Conservation (phyloP, 2,329 filamentous ascomycete genomes). For the Pseudogymnoascus sp. region DNA sequence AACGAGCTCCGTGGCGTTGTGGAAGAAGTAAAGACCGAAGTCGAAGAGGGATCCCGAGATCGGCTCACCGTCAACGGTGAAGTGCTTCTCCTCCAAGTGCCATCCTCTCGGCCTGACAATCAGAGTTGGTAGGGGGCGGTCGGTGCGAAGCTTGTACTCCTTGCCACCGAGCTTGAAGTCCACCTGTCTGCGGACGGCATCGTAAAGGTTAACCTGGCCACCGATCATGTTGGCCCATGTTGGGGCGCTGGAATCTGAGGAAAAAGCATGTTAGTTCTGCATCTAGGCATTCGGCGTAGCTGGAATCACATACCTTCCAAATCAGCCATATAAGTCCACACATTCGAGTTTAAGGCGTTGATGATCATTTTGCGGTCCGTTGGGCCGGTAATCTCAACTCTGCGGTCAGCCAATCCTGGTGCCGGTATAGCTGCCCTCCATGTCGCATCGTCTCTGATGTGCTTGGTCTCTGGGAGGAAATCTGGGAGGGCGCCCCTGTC, state of each 20-base stretch:
- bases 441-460: constrained; percentile 87
- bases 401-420: constrained; percentile 84
- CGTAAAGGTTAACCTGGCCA: constrained; percentile 95
- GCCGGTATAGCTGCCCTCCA: constrained; percentile 92
- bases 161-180: constrained; percentile 95
- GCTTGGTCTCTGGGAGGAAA: constrained; percentile 91
- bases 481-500: constrained; percentile 84
- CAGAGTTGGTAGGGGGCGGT: constrained; percentile 78
- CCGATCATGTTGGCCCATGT: constrained; percentile 99
- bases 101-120: constrained; percentile 93
- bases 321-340: constrained; percentile 99
- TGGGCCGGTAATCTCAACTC: constrained; percentile 94
- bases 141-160: constrained; percentile 94
- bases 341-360: constrained; percentile 90
- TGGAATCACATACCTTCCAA: constrained; percentile 68
- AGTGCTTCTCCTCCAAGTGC: constrained; percentile 98
- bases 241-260: constrained; percentile 79
- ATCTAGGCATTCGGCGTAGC: neutral
- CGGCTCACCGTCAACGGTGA: constrained; percentile 89
- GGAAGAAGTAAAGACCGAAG: constrained; percentile 98
- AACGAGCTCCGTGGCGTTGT: constrained; percentile 87
- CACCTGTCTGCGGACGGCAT: constrained; percentile 85
- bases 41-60: constrained; percentile 92
- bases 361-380: constrained; percentile 99
- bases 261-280: neutral